Base-by-base conservation (phyloP, 1,139 yeast genomes). In the Yamadazyma membranifaciens region DNA sequence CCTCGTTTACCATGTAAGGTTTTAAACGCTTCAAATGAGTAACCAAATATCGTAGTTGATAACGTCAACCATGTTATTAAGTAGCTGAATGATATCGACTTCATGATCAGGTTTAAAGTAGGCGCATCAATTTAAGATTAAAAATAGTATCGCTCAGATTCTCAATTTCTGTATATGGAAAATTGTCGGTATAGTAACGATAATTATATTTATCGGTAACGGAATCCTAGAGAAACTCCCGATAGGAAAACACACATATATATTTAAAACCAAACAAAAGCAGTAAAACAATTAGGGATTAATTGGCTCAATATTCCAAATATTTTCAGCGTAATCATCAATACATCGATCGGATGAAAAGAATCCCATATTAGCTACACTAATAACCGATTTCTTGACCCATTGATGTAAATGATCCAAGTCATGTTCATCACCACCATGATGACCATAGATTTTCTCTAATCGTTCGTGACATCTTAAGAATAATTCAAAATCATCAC, bases 331-430 rank as follows among this genome's bases (percentile, higher is more conserved):
- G 54, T 89, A 89, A 62, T 91, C 97, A 52, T 83, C 87, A 57
- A 89, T 84, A 61, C 95, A 88, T 63, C 97, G 77, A 63, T 89
- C 97, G 49, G 92, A 82, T 45, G 87, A 79, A 68, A 89, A 89
- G 77, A 87, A 91, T 9, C 97, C 98, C 85, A 87, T 86, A 62
- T 87, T 87, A 45, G 97, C 95, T 43, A 89, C 97, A 54, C 87
- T 80, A 48, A 73, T 65, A 46, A 89, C 85, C 37, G 83, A 71
- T 69, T 87, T 88, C 59, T 78, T 80, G 42, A 79, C 74, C 97
- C 97, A 89, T 36, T 67, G 73, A 46, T 76, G 78, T 51, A 71
- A 65, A 57, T 79, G 82, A 58, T 82, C 82, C 46, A 67, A 67
- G 51, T 68, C 75, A 16, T 54, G 48, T 24, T 67, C 51, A 49